Evolutionary conservation across 176 grass and related monocot genomes (phyloP).

Genomic region (Triticum aestivum): IWGSC_CS_RefSeq_v2.1 NC_057798.1:561522611-561523110

Average conservation of each 20-base stretch:
- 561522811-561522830: too few relatives aligned
- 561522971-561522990: neutral
- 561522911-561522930: too few relatives aligned
- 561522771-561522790: neutral
- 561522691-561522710: neutral
- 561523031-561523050: neutral
- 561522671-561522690: too few relatives aligned
- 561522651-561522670: too few relatives aligned
- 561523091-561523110: neutral
- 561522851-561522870: too few relatives aligned
- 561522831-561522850: too few relatives aligned
- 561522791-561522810: too few relatives aligned
- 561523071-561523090: neutral
- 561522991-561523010: neutral
- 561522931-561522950: too few relatives aligned
- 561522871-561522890: too few relatives aligned
- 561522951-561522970: neutral
- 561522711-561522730: neutral
- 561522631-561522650: too few relatives aligned
- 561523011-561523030: neutral
- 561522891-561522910: too few relatives aligned
- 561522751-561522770: neutral
- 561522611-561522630: too few relatives aligned
- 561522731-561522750: neutral
- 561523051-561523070: neutral